phyloP scores from a whole-genome alignment of 768 basidiomycete species.

The Guyanaporus albipodus region DNA sequence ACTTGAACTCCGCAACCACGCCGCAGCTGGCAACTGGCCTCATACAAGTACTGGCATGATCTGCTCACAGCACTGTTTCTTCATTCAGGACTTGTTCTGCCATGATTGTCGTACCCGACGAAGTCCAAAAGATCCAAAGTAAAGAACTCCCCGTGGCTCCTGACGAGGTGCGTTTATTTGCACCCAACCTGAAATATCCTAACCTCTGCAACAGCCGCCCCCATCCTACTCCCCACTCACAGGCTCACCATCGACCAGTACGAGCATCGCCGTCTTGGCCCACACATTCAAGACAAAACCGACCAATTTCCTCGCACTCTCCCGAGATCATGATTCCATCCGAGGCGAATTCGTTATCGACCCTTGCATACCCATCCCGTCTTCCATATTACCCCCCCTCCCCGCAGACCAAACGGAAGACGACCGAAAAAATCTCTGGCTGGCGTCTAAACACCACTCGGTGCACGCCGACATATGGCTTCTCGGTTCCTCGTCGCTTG shows the following conservation, averaged over 20 bases:
- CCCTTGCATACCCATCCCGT: slow-evolving; percentile 39
- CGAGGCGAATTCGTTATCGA: slow-evolving; percentile 40
- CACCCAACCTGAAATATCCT: not conserved
- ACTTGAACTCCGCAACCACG: too few relatives aligned
- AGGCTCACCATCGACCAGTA: not conserved
- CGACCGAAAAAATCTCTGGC: slow-evolving; percentile 37
- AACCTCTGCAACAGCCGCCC: slow-evolving; percentile 14
- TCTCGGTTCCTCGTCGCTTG: slow-evolving; percentile 1
- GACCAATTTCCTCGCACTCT: slow-evolving; percentile 23
- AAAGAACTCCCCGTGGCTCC: not conserved
- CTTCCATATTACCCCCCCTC: slow-evolving; percentile 38
- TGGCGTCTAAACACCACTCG: slow-evolving; percentile 32
- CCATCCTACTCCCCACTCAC: slow-evolving; percentile 18
- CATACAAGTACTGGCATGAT: too few relatives aligned
- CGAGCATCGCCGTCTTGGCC: not conserved
- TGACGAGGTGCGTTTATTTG: slow-evolving; percentile 3
- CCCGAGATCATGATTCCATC: slow-evolving; percentile 6
- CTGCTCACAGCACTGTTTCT: too few relatives aligned
- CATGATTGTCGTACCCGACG: slow-evolving; percentile 8
- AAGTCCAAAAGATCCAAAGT: not conserved
- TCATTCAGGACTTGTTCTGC: too few relatives aligned
- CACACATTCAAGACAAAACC: slow-evolving; percentile 25
- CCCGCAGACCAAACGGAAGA: slow-evolving; percentile 32
- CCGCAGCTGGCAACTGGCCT: too few relatives aligned
- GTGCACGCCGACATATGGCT: slow-evolving; percentile 42